phyloP scores from a whole-genome alignment of 2,329 filamentous ascomycete genomes.

The Trichoderma sp. region DNA sequence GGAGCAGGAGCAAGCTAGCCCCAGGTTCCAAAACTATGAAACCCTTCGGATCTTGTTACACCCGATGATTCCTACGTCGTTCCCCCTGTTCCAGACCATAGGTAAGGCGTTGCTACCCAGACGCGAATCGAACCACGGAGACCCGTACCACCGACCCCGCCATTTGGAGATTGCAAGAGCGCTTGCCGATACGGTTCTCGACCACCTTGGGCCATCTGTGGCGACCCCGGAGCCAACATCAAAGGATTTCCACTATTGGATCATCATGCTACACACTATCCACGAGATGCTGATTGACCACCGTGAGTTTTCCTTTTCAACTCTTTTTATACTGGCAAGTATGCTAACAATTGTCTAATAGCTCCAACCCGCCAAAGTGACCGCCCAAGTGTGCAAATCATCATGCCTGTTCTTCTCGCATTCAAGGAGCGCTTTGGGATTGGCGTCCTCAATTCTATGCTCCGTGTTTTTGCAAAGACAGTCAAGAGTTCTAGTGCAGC shows the following conservation, averaged over 20 bases:
- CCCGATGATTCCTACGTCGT: constrained; percentile 74
- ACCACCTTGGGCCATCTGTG: constrained; percentile 56
- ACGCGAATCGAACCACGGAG: constrained; percentile 55
- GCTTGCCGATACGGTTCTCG: constrained; percentile 67
- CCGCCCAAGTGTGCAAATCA: constrained; percentile 51
- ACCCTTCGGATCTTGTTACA: constrained; percentile 73
- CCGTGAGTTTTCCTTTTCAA: constrained; percentile 36
- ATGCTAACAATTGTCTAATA: constrained; percentile 25
- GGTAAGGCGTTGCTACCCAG: constrained; percentile 78
- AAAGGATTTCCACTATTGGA: constrained; percentile 75
- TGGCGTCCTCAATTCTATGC: constrained; percentile 66
- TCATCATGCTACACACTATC: constrained; percentile 73
- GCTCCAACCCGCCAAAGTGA: constrained; percentile 44
- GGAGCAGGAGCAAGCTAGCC: constrained; percentile 41
- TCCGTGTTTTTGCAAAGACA: constrained; percentile 57
- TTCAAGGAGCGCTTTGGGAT: constrained; percentile 83
- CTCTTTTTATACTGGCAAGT: neutral
- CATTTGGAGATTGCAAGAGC: constrained; percentile 59
- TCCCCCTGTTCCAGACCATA: constrained; percentile 79
- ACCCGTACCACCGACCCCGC: constrained; percentile 54
- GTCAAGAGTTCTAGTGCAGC: constrained; percentile 37
- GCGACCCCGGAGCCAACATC: constrained; percentile 46
- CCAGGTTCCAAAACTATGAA: constrained; percentile 69
- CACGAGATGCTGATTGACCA: constrained; percentile 75
- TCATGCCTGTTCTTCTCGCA: constrained; percentile 76